phyloP scores from a whole-genome alignment of 2,329 filamentous ascomycete species.

The Colletotrichum karsti region DNA sequence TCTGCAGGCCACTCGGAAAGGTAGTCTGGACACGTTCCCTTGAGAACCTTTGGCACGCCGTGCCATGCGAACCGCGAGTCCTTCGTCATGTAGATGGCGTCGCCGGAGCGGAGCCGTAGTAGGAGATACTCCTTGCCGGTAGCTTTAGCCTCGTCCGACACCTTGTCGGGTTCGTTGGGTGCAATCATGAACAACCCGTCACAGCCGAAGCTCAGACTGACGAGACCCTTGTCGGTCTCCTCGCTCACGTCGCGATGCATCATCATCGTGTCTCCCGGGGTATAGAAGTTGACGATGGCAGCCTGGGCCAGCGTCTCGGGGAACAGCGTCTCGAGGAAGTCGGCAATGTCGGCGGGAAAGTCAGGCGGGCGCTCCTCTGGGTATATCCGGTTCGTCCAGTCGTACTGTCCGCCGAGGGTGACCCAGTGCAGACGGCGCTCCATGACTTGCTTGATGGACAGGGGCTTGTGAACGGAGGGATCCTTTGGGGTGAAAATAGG shows the following conservation, averaged over 20 bases:
- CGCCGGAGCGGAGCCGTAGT: slow-evolving; percentile 80
- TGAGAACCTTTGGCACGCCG: slow-evolving; percentile 87
- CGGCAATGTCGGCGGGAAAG: slow-evolving; percentile 79
- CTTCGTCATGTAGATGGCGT: slow-evolving; percentile 89
- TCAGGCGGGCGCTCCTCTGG: slow-evolving; percentile 71
- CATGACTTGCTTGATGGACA: slow-evolving; percentile 75
- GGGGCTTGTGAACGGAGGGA: slow-evolving; percentile 75
- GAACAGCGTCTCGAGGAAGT: slow-evolving; percentile 75
- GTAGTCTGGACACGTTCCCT: slow-evolving; percentile 79
- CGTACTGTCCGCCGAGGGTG: slow-evolving; percentile 93
- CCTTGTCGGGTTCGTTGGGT: slow-evolving; percentile 51
- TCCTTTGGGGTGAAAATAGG: slow-evolving; percentile 75
- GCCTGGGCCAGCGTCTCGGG: slow-evolving; percentile 83
- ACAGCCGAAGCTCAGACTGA: slow-evolving; percentile 90
- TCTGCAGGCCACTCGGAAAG: slow-evolving; percentile 78
- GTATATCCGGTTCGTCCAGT: slow-evolving; percentile 91
- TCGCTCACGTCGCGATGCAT: slow-evolving; percentile 96
- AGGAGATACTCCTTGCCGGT: slow-evolving; percentile 59
- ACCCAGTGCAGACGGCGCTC: slow-evolving; percentile 90
- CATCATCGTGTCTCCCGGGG: slow-evolving; percentile 88
- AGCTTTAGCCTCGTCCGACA: slow-evolving; percentile 34
- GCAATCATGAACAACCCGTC: slow-evolving; percentile 90
- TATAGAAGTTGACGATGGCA: slow-evolving; percentile 94
- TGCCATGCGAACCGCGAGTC: slow-evolving; percentile 92
- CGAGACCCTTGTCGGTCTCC: slow-evolving; percentile 77